phyloP scores from a whole-genome alignment of 345 rosid species.

The Anastatica hierochuntica region DNA sequence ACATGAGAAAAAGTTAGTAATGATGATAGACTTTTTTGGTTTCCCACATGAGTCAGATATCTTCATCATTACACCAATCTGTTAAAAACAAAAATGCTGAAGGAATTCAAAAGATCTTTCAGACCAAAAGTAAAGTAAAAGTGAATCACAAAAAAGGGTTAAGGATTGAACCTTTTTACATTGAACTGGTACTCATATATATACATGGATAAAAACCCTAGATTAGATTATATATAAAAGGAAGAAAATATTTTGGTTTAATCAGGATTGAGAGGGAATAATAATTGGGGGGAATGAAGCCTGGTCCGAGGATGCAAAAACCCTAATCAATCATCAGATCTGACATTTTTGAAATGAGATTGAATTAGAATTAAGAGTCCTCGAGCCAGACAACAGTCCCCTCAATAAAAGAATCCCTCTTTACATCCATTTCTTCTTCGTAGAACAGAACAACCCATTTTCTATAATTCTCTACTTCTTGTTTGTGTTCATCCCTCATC shows the following conservation, averaged over 20 bases:
- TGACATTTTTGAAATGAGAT: too few relatives aligned
- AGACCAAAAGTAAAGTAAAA: neutral
- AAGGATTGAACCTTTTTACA: slow-evolving; percentile 20
- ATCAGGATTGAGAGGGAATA: slow-evolving; percentile 28
- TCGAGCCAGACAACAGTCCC: too few relatives aligned
- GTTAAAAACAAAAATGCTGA: slow-evolving; percentile 10
- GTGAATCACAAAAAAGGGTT: neutral
- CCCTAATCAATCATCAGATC: too few relatives aligned
- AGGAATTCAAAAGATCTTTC: neutral
- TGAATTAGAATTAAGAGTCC: too few relatives aligned
- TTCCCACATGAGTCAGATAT: slow-evolving; percentile 32
- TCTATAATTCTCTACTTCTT: too few relatives aligned
- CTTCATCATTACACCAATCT: slow-evolving; percentile 61
- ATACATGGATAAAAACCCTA: slow-evolving; percentile 7
- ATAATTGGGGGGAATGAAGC: slow-evolving; percentile 99
- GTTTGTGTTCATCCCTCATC: too few relatives aligned
- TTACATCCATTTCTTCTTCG: too few relatives aligned
- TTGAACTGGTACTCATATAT: too few relatives aligned
- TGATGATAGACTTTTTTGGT: slow-evolving; percentile 33
- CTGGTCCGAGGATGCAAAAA: slow-evolving; percentile 80
- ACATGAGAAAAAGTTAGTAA: slow-evolving; percentile 24
- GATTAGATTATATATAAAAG: neutral
- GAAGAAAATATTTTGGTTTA: neutral
- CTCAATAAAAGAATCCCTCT: too few relatives aligned
- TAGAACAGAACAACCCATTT: too few relatives aligned